Conservation (phyloP, 805 yeast species). For the Brettanomyces custersianus region DNA sequence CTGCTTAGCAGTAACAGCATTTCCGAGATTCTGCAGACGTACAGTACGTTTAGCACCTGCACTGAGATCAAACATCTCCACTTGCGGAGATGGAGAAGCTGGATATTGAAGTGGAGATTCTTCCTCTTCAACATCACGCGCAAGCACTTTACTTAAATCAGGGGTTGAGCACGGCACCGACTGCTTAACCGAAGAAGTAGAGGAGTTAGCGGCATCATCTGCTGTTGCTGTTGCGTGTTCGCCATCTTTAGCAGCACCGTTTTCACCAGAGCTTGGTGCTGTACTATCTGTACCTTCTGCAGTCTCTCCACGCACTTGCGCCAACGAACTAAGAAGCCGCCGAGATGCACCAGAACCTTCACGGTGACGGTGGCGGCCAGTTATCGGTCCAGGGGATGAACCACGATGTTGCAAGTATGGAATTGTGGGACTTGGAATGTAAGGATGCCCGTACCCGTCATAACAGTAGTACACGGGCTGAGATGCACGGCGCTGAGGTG, state of each 20-base stretch:
- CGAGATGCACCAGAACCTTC: neutral
- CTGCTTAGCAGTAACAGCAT: constrained; percentile 12
- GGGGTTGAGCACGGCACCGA: neutral
- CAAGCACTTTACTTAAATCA: neutral
- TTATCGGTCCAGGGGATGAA: constrained; percentile 1
- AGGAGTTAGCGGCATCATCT: neutral
- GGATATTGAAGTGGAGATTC: neutral
- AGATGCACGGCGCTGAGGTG: too few species aligned
- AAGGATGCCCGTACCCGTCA: neutral
- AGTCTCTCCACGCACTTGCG: too few species aligned
- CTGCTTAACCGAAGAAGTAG: too few species aligned
- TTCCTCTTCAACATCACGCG: constrained; percentile 1
- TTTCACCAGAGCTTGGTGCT: neutral
- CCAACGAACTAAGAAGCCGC: neutral
- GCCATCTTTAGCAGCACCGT: neutral
- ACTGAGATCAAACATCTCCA: too few species aligned
- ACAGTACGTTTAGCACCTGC: constrained; percentile 10
- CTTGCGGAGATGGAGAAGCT: neutral
- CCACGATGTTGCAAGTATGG: constrained; percentile 1
- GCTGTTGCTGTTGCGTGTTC: neutral
- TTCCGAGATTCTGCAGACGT: constrained; percentile 12
- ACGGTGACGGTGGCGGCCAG: too few species aligned
- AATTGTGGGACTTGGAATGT: neutral
- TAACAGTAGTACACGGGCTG: constrained; percentile 1
- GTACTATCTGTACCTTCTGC: too few species aligned